These are phyloP conservation scores for Russula vinacea DNA, from an alignment of 768 basidiomycete species.

Conservation along the genomic window DNA sequence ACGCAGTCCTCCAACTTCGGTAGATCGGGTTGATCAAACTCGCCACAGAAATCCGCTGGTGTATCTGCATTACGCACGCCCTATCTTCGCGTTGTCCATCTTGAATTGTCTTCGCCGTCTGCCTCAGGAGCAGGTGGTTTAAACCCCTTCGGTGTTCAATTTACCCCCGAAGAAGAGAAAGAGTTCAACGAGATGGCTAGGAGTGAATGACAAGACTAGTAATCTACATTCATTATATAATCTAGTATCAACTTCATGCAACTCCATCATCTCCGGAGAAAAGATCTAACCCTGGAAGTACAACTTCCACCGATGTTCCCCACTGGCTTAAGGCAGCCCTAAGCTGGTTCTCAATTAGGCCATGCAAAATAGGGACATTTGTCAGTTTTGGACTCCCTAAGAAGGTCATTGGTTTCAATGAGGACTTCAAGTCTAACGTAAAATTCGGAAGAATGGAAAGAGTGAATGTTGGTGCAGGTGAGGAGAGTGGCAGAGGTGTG, in stretches of 20 bases:
- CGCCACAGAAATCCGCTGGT: slow-evolving; percentile 66
- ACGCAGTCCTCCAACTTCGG: slow-evolving; percentile 32
- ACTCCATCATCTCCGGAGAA: slow-evolving; percentile 38
- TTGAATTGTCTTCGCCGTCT: slow-evolving; percentile 83
- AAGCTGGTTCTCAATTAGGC: slow-evolving; percentile 79
- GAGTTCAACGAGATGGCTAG: slow-evolving; percentile 91
- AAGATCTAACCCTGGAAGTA: slow-evolving; percentile 70
- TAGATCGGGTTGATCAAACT: background rate
- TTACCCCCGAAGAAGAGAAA: slow-evolving; percentile 94
- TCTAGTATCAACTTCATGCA: slow-evolving; percentile 13
- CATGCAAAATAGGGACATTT: slow-evolving; percentile 95
- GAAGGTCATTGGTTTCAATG: slow-evolving; percentile 59
- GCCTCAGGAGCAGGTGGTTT: slow-evolving; percentile 63
- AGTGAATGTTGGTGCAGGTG: slow-evolving; percentile 57
- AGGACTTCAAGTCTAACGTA: slow-evolving; percentile 72
- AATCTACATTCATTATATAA: background rate
- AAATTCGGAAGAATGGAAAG: slow-evolving; percentile 83
- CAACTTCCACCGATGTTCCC: slow-evolving; percentile 69
- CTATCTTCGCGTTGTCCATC: slow-evolving; percentile 88
- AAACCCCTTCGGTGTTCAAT: slow-evolving; percentile 84
- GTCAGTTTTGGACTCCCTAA: slow-evolving; percentile 97
- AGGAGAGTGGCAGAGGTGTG: slow-evolving; percentile 54
- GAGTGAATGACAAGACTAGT: too few species aligned
- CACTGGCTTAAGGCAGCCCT: slow-evolving; percentile 37
- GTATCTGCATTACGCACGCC: slow-evolving; percentile 89